A percentile compares a stretch with the other conserved stretches of the same genome.
These are phyloP conservation scores for Jaltomata sinuosa DNA, from an alignment of 257 asterid genomes.

Conservation along the genomic window DNA sequence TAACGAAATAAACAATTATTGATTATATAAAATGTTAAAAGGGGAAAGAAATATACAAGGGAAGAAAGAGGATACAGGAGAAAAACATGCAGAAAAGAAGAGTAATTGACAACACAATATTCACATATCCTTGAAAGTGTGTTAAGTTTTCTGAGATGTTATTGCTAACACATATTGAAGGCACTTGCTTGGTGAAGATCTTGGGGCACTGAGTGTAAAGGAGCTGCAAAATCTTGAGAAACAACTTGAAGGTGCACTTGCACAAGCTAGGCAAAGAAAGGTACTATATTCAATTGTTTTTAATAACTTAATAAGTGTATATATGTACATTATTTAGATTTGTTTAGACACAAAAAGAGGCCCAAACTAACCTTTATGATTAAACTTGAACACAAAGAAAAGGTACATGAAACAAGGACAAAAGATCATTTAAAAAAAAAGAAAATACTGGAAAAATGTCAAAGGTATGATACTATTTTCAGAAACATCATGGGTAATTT, in stretches of 20 bases:
- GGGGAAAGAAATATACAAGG: too few species aligned
- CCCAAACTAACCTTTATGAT: neutral
- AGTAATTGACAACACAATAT: neutral
- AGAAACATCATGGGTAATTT: neutral
- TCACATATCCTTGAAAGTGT: neutral
- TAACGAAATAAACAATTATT: too few species aligned
- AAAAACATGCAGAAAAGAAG: too few species aligned
- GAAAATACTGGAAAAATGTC: neutral
- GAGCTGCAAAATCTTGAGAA: conserved; percentile 89
- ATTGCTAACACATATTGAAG: conserved; percentile 26
- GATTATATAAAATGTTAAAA: too few species aligned
- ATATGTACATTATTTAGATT: neutral
- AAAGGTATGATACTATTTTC: neutral
- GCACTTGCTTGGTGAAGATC: conserved; percentile 93
- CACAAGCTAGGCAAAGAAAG: conserved; percentile 85
- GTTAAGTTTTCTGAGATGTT: neutral
- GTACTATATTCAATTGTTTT: conserved; percentile 32
- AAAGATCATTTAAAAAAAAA: neutral
- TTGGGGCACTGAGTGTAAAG: conserved; percentile 69
- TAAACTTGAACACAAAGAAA: neutral
- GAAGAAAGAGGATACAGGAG: too few species aligned
- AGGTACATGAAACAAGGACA: neutral
- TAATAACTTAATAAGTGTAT: too few species aligned
- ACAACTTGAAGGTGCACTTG: conserved; percentile 88
- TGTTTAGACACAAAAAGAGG: neutral